These are phyloP conservation scores for Oemleria cerasiformis DNA, from an alignment of 306 rosid species.

Conservation along the genomic window DNA sequence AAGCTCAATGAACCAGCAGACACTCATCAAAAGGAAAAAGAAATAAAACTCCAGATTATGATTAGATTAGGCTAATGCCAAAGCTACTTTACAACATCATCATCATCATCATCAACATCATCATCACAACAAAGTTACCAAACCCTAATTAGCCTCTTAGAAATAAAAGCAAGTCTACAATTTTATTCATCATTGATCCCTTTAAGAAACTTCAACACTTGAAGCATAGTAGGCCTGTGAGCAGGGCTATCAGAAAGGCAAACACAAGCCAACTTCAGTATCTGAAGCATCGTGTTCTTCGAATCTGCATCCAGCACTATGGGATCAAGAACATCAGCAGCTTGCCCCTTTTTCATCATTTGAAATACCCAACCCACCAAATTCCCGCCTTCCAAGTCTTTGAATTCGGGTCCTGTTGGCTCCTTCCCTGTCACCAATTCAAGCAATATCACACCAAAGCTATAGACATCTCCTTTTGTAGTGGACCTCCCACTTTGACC, in stretches of 20 bases:
- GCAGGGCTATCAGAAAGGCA: conserved; percentile 92
- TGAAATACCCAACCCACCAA: conserved; percentile 92
- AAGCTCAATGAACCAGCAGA: no score
- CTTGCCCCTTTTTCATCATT: conserved; percentile 68
- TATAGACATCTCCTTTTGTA: conserved; percentile 85
- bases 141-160: not conserved
- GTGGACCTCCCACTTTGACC: conserved; percentile 97
- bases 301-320: conserved; percentile 63
- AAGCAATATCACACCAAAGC: conserved; percentile 89
- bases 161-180: not conserved
- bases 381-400: conserved; percentile 94
- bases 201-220: conserved; percentile 68
- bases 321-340: conserved; percentile 82
- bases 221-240: conserved; percentile 88
- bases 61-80: not conserved
- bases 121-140: no score
- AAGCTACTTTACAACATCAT: no score
- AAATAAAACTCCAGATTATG: not conserved
- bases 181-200: conserved; percentile 61
- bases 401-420: conserved; percentile 92
- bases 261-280: conserved; percentile 72
- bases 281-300: conserved; percentile 76
- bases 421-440: conserved; percentile 92
- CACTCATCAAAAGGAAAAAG: no score
- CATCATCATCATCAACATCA: no score